These are phyloP conservation scores for Narthecium ossifragum DNA, from an alignment of 106 monocot species.

Conservation along the genomic window DNA sequence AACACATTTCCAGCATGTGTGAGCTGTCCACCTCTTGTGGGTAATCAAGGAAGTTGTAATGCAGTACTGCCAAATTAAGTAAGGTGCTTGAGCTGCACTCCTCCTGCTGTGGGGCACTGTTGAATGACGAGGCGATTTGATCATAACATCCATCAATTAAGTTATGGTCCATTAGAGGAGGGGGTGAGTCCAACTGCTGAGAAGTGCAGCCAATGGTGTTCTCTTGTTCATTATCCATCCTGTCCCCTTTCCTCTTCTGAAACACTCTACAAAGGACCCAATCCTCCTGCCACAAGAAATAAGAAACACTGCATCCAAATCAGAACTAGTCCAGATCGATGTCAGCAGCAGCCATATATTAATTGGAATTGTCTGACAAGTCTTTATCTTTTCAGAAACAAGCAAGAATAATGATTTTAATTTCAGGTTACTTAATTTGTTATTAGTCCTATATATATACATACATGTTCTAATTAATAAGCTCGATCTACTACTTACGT, in stretches of 20 bases:
- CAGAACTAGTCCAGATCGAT: too few relatives aligned
- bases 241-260: slow-evolving; percentile 32
- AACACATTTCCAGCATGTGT: slow-evolving; percentile 1
- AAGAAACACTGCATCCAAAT: not conserved
- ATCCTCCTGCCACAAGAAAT: slow-evolving; percentile 34
- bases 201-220: slow-evolving; percentile 5
- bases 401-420: too few relatives aligned
- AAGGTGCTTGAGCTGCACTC: slow-evolving; percentile 9
- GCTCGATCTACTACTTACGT: too few relatives aligned
- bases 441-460: too few relatives aligned
- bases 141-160: slow-evolving; percentile 1
- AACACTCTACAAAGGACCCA: slow-evolving; percentile 56
- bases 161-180: not conserved
- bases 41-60: slow-evolving; percentile 23
- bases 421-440: too few relatives aligned
- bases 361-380: too few relatives aligned
- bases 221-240: not conserved
- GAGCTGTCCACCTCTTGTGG: slow-evolving; percentile 15
- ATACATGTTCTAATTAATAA: too few relatives aligned
- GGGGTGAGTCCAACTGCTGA: slow-evolving; percentile 4
- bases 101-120: slow-evolving; percentile 3
- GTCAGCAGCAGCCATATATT: too few relatives aligned
- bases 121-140: slow-evolving; percentile 6
- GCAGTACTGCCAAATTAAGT: slow-evolving; percentile 21
- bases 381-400: too few relatives aligned